Percentiles rank a stretch among this genome's conserved stretches.
These are phyloP conservation scores for Didymella sp. DNA, from an alignment of 2,329 filamentous ascomycete genomes.

Conservation along the genomic window DNA sequence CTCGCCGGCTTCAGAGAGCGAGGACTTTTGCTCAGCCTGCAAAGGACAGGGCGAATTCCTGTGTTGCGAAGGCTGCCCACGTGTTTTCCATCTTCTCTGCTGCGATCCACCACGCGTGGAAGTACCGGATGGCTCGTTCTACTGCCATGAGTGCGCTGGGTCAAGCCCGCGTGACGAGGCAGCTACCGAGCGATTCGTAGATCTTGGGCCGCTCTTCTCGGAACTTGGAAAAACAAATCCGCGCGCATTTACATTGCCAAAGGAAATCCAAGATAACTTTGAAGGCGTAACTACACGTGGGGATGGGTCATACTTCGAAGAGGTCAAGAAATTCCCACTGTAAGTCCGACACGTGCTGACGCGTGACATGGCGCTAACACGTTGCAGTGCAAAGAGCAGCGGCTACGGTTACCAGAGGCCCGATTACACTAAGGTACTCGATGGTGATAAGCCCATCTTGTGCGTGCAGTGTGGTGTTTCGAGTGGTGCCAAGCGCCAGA, in stretches of 20 bases:
- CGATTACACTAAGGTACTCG: slow-evolving; percentile 67
- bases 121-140: slow-evolving; percentile 65
- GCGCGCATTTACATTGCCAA: slow-evolving; percentile 73
- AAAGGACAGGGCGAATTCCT: slow-evolving; percentile 82
- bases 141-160: slow-evolving; percentile 66
- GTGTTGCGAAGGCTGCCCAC: slow-evolving; percentile 90
- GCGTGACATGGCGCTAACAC: slow-evolving; percentile 39
- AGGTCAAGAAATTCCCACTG: slow-evolving; percentile 63
- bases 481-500: slow-evolving; percentile 69
- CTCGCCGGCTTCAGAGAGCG: slow-evolving; percentile 67
- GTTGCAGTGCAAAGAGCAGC: slow-evolving; percentile 47
- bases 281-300: slow-evolving; percentile 77
- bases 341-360: slow-evolving; percentile 56
- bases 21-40: slow-evolving; percentile 89
- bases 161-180: slow-evolving; percentile 36
- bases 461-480: slow-evolving; percentile 78
- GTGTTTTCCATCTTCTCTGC: slow-evolving; percentile 89
- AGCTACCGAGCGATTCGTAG: slow-evolving; percentile 25
- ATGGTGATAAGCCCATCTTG: slow-evolving; percentile 74
- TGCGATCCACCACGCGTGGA: slow-evolving; percentile 72
- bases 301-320: slow-evolving; percentile 82
- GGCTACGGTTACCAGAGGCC: slow-evolving; percentile 51
- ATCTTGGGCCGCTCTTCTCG: slow-evolving; percentile 69
- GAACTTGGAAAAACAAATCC: slow-evolving; percentile 73
- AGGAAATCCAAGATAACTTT: slow-evolving; percentile 75